phyloP scores from a whole-genome alignment of 352 stramenopile species.

The Hyaloperonospora brassicae region DNA sequence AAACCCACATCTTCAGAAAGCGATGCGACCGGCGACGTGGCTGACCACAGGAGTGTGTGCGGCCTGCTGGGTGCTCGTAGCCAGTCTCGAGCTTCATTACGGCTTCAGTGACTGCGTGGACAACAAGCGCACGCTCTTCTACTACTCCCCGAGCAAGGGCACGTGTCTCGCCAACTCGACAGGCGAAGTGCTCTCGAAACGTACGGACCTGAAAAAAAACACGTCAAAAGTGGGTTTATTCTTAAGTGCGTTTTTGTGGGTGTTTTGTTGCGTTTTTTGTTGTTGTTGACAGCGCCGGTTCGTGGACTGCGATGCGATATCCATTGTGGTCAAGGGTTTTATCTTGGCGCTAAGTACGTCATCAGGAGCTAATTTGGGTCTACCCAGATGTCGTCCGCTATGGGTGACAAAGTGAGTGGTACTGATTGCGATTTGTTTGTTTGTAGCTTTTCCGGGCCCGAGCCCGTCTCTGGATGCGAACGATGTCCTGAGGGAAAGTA shows the following conservation, averaged over 20 bases:
- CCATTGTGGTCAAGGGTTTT: slow-evolving; percentile 57
- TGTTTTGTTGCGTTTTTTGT: slow-evolving; percentile 1
- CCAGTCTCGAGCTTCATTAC: slow-evolving; percentile 35
- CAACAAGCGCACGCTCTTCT: slow-evolving; percentile 65
- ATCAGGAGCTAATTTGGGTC: neutral
- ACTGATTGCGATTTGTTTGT: neutral
- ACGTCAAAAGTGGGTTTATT: too few species aligned
- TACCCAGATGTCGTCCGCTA: neutral
- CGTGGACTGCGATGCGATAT: slow-evolving; percentile 62
- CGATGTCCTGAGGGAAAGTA: slow-evolving; percentile 64
- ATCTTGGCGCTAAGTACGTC: slow-evolving; percentile 71
- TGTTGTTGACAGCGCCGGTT: slow-evolving; percentile 39
- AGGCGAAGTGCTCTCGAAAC: slow-evolving; percentile 36
- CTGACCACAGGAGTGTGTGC: neutral
- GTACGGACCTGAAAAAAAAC: slow-evolving; percentile 18
- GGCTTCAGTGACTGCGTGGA: slow-evolving; percentile 80
- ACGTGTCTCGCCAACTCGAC: slow-evolving; percentile 41
- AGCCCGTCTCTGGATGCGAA: slow-evolving; percentile 64
- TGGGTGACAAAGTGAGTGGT: too few species aligned
- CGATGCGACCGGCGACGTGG: slow-evolving; percentile 11
- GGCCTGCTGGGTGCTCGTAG: slow-evolving; percentile 1
- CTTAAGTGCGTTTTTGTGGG: neutral
- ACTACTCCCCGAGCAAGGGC: slow-evolving; percentile 44
- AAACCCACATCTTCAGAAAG: too few species aligned
- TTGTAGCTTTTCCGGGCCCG: slow-evolving; percentile 45